Base-by-base conservation (phyloP, 2,329 filamentous ascomycete genomes). In the Ilyonectria mors-panacis region DNA sequence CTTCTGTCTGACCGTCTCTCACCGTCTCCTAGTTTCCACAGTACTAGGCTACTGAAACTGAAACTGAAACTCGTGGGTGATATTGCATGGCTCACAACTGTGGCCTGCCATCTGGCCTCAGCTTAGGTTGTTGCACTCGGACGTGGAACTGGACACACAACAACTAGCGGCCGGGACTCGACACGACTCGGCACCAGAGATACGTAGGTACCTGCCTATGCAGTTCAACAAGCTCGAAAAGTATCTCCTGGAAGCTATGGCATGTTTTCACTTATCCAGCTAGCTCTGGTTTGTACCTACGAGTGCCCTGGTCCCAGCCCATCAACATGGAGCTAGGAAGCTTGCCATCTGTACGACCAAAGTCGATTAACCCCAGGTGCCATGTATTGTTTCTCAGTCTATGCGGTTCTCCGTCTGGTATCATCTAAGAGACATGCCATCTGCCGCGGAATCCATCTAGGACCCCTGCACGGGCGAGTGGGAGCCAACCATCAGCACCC, bases 371-470 rank as follows among this genome's bases (percentile, higher is more conserved):
- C 35, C 8, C 15, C 7, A 35, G n/a, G 30, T 53, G 28, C 48
- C 10, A 23, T 23, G 17, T 21, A 7, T 23, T 35, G 28, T 37
- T 30, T 35, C 28, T 15, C n/a, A 13, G 4, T 5, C 54, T 44
- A 60, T 55, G 47, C 23, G 44, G 63, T 53, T 44, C 37, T 4
- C 12, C 55, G 35, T 56, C 39, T 48, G 63, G 13, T 30, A 64
- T 59, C 21, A 35, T 44, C 21, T 56, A 55, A 59, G 44, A 48
- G 42, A 48, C 15, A 44, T 54, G 30, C 28, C 17, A 35, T 44
- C 47, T 28, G 53, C 53, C 37, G 53, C 26, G 23, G 55, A 47
- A 19, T 45, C 15, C 12, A 58, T 10, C 8, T 19, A 35, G 7
- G 13, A 9, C 19, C 55, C 42, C 30, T 23, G 42, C n/a, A 26